Evolutionary conservation across 2,329 filamentous ascomycete species (phyloP).

Genomic region (Leptoxyphium fumago): DNA sequence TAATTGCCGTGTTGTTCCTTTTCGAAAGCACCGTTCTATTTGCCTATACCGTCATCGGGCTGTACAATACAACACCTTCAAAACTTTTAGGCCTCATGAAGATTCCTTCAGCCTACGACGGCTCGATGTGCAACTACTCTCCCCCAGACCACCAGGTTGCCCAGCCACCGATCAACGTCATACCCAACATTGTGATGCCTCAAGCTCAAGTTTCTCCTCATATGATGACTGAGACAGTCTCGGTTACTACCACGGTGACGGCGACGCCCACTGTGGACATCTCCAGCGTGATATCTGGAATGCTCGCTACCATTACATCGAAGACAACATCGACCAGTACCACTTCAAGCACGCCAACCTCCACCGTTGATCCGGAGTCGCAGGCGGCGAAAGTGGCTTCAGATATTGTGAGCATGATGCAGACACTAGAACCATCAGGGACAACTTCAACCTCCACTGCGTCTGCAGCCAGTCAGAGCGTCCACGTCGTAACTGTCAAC

Average conservation of each 20-base stretch:
- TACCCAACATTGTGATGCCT: conserved; percentile 19
- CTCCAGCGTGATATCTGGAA: neutral
- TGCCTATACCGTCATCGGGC: conserved; percentile 23
- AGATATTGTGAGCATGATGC: neutral
- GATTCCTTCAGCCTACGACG: neutral
- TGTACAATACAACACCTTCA: conserved; percentile 20
- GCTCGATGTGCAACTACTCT: conserved; percentile 7
- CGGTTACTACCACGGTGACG: neutral
- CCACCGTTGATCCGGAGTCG: neutral
- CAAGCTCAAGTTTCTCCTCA: conserved; percentile 1
- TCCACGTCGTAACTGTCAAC: neutral
- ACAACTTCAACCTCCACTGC: neutral
- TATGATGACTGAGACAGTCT: neutral
- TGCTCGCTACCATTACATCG: neutral
- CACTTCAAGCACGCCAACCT: neutral
- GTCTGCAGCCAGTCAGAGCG: neutral
- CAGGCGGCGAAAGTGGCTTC: neutral
- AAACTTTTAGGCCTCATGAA: conserved; percentile 8
- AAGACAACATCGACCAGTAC: neutral
- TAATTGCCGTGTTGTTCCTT: conserved; percentile 18
- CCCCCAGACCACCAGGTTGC: conserved; percentile 6
- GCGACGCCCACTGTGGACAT: neutral
- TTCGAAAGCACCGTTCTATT: conserved; percentile 23
- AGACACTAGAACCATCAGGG: neutral
- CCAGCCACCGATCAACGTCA: conserved; percentile 14